A percentile compares a stretch with the other conserved stretches of the same genome.
phyloP scores from a whole-genome alignment of 805 yeast species.

The Isabelozyma heimii region DNA sequence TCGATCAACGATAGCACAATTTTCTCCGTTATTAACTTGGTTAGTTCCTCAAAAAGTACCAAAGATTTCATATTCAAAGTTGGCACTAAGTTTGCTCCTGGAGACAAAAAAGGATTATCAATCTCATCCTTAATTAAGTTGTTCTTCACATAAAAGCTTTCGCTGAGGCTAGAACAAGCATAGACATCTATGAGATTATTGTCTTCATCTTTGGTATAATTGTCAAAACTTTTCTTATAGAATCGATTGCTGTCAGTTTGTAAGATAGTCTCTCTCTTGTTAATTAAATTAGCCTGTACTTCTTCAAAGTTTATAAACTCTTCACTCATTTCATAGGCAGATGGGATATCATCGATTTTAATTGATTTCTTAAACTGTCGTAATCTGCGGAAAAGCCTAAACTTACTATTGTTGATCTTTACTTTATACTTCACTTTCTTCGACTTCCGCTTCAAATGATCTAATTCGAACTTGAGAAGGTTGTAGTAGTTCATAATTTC shows the following conservation, averaged over 20 bases:
- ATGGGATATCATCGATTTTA: slow-evolving; percentile 47
- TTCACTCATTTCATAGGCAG: slow-evolving; percentile 50
- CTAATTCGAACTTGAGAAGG: slow-evolving; percentile 27
- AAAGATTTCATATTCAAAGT: slow-evolving; percentile 10
- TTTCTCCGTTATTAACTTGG: slow-evolving; percentile 9
- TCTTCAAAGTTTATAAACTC: slow-evolving; percentile 45
- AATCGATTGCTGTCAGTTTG: slow-evolving; percentile 11
- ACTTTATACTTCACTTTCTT: neutral
- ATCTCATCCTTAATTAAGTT: neutral
- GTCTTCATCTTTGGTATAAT: slow-evolving; percentile 1
- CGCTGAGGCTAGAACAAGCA: neutral
- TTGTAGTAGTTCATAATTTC: slow-evolving; percentile 49
- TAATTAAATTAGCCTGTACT: slow-evolving; percentile 23
- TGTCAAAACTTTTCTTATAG: slow-evolving; percentile 4
- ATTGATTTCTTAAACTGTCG: slow-evolving; percentile 16
- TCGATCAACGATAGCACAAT: slow-evolving; percentile 12
- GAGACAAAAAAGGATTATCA: neutral
- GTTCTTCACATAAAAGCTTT: neutral
- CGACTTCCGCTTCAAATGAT: slow-evolving; percentile 17
- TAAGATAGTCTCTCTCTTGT: slow-evolving; percentile 14
- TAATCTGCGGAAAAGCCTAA: slow-evolving; percentile 6
- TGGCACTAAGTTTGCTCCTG: slow-evolving; percentile 4
- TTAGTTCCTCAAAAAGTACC: slow-evolving; percentile 18
- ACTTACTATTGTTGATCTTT: neutral
- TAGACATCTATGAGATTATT: slow-evolving; percentile 4